Evolutionary conservation across 2,329 filamentous ascomycete genomes (phyloP).

Genomic region (Sarocladiaceae sp.): DNA sequence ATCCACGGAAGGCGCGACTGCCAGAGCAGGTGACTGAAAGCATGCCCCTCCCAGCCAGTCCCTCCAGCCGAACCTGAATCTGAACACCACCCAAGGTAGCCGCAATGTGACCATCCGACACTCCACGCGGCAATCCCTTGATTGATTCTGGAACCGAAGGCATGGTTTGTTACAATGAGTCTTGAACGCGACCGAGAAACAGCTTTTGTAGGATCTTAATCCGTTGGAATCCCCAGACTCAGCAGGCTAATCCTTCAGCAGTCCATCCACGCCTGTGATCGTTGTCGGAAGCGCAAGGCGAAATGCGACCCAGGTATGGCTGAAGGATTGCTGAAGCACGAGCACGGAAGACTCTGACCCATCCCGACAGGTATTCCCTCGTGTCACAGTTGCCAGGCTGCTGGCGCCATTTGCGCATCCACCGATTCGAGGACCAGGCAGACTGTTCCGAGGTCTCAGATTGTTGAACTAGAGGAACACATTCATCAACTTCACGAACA

Average conservation of each 20-base stretch:
- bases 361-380: slow-evolving; percentile 12
- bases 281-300: slow-evolving; percentile 17
- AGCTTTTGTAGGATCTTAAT: background rate
- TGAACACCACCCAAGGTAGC: background rate
- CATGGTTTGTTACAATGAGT: background rate
- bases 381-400: slow-evolving; percentile 14
- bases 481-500: slow-evolving; percentile 4
- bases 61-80: background rate
- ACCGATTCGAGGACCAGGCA: slow-evolving; percentile 15
- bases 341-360: background rate
- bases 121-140: background rate
- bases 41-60: background rate
- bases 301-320: slow-evolving; percentile 15
- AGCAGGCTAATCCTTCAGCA: background rate
- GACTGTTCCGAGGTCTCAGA: slow-evolving; percentile 10
- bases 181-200: background rate
- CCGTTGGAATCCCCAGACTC: background rate
- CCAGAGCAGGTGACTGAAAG: background rate
- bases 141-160: too few species aligned
- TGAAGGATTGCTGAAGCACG: background rate
- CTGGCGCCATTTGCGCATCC: slow-evolving; percentile 16
- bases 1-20: too few species aligned
- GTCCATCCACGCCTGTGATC: slow-evolving; percentile 15
- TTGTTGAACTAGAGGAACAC: slow-evolving; percentile 12
- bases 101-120: background rate